Evolutionary conservation across 2,329 filamentous ascomycete genomes (phyloP), one percentile per base, ranked within the genome.

Genomic region (Pseudofabraea citricarpa): DNA sequence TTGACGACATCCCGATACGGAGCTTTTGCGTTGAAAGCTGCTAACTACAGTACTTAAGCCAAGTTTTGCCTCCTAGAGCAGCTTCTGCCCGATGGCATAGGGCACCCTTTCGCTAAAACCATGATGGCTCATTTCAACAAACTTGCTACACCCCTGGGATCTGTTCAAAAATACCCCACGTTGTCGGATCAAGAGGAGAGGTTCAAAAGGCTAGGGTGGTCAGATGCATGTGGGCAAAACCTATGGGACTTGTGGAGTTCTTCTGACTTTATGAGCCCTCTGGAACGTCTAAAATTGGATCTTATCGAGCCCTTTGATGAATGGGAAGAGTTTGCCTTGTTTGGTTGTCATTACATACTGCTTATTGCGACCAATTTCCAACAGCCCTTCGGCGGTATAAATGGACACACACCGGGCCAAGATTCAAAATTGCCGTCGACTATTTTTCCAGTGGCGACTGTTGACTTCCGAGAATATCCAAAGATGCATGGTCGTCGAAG

Each of bases 311-410:
- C 85, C 1, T 96, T 97, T 59, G 91, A 97, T 62, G 90, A 96
- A 64, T 95, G 89, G 89, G 91, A 97, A 64, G 91, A 96, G 57
- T 90, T 96, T 59, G 82, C 85, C 2, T 70, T 95, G 1, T 95
- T 94, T 62, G 81, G 79, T 2, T 81, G 82, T 24, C 90, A 96
- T 64, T 95, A 95, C 63, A 86, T 90, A 54, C 66, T 96, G 33
- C 71, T 95, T 7, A 71, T 80, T 40, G 87, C 88, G 12, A 39
- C 54, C 20, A 54, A 44, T 22, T 5, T 37, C 13, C 13, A 31
- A 6, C 6, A n/a, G 6, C 13, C 13, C 13, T 12, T 12, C 27
- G 13, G 13, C 4, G 27, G 9, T 31, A 12, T 12, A n/a, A n/a
- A n/a, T n/a, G n/a, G n/a, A n/a, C n/a, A n/a, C n/a, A 6, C 21